Conservation (phyloP, 129 eudicot species). For the Apium graveolens region DNA sequence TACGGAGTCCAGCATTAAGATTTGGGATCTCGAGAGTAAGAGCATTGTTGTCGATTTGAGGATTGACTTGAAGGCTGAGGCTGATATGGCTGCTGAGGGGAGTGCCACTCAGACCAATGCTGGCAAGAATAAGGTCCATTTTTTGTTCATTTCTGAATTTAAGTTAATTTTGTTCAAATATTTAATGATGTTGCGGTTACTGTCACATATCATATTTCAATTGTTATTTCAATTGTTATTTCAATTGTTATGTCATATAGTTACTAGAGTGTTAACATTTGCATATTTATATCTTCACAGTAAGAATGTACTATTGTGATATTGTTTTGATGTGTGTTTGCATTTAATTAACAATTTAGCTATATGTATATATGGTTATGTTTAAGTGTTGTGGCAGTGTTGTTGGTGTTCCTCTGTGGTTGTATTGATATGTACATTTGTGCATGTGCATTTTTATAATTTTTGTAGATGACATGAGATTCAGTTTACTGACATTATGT, state of each 20-base stretch:
- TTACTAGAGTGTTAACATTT: no score
- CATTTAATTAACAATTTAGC: no score
- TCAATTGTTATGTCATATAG: no score
- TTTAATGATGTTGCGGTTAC: not conserved
- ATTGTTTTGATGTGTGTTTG: no score
- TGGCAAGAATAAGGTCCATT: conserved; percentile 10
- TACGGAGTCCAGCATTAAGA: conserved; percentile 11
- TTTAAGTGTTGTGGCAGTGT: not conserved
- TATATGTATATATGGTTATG: no score
- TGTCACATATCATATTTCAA: not conserved
- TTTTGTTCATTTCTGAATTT: not conserved
- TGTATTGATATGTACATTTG: no score
- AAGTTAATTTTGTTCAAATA: not conserved
- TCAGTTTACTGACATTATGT: no score
- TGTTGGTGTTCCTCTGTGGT: not conserved
- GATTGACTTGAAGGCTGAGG: conserved; percentile 9
- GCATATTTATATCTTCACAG: not conserved
- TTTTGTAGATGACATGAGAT: no score
- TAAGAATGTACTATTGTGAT: no score
- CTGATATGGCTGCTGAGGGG: conserved; percentile 6
- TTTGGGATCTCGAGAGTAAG: conserved; percentile 14
- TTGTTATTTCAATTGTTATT: no score
- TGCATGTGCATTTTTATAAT: no score
- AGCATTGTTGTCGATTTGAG: conserved; percentile 6
- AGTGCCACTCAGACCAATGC: conserved; percentile 11